A percentile compares a stretch with the other conserved stretches of the same genome.
Evolutionary conservation across 2,329 filamentous ascomycete genomes (phyloP).

Genomic region (Calonectria crousiana): DNA sequence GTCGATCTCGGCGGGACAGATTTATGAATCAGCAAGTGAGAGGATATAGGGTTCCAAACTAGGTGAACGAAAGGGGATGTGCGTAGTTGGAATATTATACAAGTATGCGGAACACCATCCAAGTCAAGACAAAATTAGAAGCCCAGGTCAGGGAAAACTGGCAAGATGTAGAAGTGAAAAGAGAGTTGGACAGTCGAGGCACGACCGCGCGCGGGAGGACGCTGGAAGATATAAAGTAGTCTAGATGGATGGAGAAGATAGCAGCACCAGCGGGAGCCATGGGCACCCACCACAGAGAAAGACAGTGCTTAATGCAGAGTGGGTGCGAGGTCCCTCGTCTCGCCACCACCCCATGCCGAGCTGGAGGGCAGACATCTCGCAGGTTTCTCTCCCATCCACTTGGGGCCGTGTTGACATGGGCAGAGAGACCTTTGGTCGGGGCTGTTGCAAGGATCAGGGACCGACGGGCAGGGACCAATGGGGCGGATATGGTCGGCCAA

Average conservation of each 20-base stretch:
- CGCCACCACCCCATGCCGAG: conserved; percentile 34
- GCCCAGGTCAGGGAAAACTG: conserved; percentile 22
- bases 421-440: conserved; percentile 33
- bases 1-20: not conserved
- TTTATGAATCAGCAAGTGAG: not conserved
- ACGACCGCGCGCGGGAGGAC: conserved; percentile 36
- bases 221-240: conserved; percentile 47
- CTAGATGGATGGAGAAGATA: conserved; percentile 33
- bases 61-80: conserved; percentile 7
- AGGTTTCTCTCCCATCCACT: conserved; percentile 41
- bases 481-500: conserved; percentile 30
- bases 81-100: conserved; percentile 27
- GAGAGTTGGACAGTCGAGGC: conserved; percentile 30
- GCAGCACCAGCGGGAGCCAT: conserved; percentile 27
- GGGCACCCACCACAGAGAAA: conserved; percentile 23
- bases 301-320: conserved; percentile 35
- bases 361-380: conserved; percentile 37
- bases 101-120: conserved; percentile 20
- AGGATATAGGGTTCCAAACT: conserved; percentile 11
- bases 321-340: conserved; percentile 33
- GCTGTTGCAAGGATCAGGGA: conserved; percentile 39
- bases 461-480: conserved; percentile 38
- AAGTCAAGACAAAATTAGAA: conserved; percentile 28
- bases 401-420: conserved; percentile 32
- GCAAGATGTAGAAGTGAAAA: conserved; percentile 28